These are phyloP conservation scores for Staphylotrichum longicolle DNA, from an alignment of 495 filamentous ascomycete genomes.

Conservation along the genomic window DNA sequence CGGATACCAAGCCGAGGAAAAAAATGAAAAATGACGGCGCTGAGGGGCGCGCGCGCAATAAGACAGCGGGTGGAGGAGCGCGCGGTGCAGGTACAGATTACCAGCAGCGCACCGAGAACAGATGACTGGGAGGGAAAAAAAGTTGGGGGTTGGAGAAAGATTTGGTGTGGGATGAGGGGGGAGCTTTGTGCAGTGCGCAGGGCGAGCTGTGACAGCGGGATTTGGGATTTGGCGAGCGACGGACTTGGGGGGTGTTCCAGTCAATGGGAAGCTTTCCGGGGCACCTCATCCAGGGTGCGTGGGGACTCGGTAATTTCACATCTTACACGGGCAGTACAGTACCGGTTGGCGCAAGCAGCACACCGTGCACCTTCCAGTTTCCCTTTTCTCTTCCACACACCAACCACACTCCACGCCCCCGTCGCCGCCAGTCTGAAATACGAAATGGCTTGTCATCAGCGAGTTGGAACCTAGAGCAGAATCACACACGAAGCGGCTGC, in stretches of 20 bases:
- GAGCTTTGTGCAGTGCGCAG: constrained; percentile 24
- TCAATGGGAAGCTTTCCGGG: constrained; percentile 30
- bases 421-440: no score
- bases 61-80: constrained; percentile 30
- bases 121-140: constrained; percentile 30
- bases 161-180: constrained; percentile 31
- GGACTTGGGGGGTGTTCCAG: constrained; percentile 16
- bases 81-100: constrained; percentile 32
- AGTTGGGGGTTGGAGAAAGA: constrained; percentile 37
- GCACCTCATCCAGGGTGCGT: neutral
- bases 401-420: no score
- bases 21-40: constrained; percentile 37
- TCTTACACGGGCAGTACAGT: neutral
- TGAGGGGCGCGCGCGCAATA: constrained; percentile 36
- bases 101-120: constrained; percentile 24
- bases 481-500: no score
- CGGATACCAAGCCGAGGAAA: constrained; percentile 16
- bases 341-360: neutral
- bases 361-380: constrained; percentile 1
- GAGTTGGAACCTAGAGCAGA: no score
- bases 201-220: constrained; percentile 26
- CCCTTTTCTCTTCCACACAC: no score
- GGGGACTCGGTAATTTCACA: neutral
- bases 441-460: no score
- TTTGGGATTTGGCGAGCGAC: constrained; percentile 17